A percentile compares a stretch with the other conserved stretches of the same genome.
These are phyloP conservation scores for Colletotrichum chlorophyti DNA, from an alignment of 2,329 filamentous ascomycete species.

Conservation along the genomic window DNA sequence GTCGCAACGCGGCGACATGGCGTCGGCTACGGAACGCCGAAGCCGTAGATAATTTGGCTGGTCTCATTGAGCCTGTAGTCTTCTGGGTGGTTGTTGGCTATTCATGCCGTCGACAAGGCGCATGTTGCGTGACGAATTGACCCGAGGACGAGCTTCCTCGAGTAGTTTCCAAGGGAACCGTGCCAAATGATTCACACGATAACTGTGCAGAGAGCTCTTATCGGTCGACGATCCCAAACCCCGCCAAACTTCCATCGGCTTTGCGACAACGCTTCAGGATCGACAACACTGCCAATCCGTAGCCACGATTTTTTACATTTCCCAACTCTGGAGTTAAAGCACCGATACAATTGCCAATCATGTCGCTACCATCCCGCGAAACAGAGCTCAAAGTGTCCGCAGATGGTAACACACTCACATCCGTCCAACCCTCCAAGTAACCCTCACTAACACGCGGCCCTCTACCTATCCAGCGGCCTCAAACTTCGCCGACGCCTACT, in stretches of 20 bases:
- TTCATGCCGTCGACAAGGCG: neutral
- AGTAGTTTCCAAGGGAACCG: slow-evolving; percentile 4
- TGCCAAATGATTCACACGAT: neutral
- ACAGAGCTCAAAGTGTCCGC: slow-evolving; percentile 52
- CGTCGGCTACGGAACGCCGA: neutral
- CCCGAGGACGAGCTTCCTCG: neutral
- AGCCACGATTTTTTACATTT: neutral
- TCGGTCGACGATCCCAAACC: slow-evolving; percentile 4
- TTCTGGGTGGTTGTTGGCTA: neutral
- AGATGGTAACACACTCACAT: slow-evolving; percentile 45
- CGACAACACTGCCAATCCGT: no score
- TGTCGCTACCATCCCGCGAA: slow-evolving; percentile 48
- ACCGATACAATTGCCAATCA: slow-evolving; percentile 22
- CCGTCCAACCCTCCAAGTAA: neutral
- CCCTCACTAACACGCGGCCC: neutral
- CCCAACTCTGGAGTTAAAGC: neutral
- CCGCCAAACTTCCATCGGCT: slow-evolving; percentile 13
- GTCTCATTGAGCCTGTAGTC: slow-evolving; percentile 7
- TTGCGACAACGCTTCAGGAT: slow-evolving; percentile 4
- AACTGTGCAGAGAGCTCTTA: slow-evolving; percentile 28
- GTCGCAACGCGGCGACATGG: slow-evolving; percentile 9
- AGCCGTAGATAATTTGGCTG: slow-evolving; percentile 14
- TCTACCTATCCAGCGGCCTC: slow-evolving; percentile 68
- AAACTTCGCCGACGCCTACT: slow-evolving; percentile 76
- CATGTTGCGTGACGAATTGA: neutral